phyloP scores from a whole-genome alignment of 2,329 filamentous ascomycete genomes.

The Zymoseptoria crescenta region DNA sequence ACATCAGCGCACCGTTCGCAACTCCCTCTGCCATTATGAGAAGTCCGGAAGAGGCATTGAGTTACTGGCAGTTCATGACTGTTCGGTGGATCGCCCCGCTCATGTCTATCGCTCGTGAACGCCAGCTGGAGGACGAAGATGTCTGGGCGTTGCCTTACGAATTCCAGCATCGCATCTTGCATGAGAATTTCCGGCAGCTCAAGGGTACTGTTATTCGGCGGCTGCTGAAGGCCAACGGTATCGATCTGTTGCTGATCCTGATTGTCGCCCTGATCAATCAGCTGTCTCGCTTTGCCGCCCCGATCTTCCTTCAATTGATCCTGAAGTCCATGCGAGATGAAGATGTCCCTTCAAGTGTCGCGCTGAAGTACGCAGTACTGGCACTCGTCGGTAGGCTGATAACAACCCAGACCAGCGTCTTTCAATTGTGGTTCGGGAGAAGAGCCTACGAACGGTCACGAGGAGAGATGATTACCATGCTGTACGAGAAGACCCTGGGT shows the following conservation, averaged over 20 bases:
- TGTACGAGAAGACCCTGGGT: constrained; percentile 69
- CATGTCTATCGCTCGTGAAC: constrained; percentile 54
- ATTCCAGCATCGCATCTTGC: constrained; percentile 71
- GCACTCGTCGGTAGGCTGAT: constrained; percentile 55
- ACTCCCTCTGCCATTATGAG: constrained; percentile 54
- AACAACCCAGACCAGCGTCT: constrained; percentile 57
- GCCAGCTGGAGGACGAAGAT: constrained; percentile 67
- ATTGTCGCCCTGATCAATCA: constrained; percentile 57
- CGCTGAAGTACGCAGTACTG: constrained; percentile 58
- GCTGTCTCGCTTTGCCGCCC: constrained; percentile 46
- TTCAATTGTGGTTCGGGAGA: constrained; percentile 73
- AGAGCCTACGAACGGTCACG: constrained; percentile 75
- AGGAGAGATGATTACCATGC: constrained; percentile 78
- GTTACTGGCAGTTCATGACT: constrained; percentile 74
- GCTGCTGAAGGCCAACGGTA: constrained; percentile 65
- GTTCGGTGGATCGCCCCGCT: constrained; percentile 76
- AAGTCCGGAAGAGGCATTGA: constrained; percentile 71
- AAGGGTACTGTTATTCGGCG: constrained; percentile 63
- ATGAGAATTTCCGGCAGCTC: constrained; percentile 65
- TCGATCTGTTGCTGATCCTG: constrained; percentile 66
- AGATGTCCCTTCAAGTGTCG: constrained; percentile 44
- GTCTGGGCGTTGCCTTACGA: constrained; percentile 75
- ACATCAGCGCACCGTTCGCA: constrained; percentile 53
- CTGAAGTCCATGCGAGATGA: constrained; percentile 57
- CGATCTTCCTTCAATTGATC: constrained; percentile 64